These are phyloP conservation scores for Candida verbasci DNA, from an alignment of 805 yeast genomes.

Conservation along the genomic window DNA sequence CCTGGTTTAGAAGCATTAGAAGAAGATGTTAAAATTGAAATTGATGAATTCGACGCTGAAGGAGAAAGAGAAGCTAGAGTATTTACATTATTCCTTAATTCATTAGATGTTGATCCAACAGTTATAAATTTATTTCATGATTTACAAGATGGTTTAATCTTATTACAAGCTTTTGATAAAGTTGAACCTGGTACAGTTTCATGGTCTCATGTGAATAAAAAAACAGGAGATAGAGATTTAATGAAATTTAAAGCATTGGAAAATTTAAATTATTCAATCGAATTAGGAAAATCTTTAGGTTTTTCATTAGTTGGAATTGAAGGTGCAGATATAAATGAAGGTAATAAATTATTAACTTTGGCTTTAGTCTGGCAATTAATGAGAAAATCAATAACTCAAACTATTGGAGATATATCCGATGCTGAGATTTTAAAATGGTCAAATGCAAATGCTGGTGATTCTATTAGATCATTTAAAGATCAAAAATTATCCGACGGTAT, in stretches of 20 bases:
- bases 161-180: conserved; percentile 91
- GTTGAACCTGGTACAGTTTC: conserved; percentile 92
- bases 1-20: conserved; percentile 96
- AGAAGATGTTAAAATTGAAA: conserved; percentile 85
- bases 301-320: conserved; percentile 97
- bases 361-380: conserved; percentile 98
- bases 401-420: conserved; percentile 74
- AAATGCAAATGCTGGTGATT: conserved; percentile 80
- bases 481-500: conserved; percentile 70
- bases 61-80: conserved; percentile 99
- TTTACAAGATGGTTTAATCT: conserved; percentile 83
- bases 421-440: conserved; percentile 92
- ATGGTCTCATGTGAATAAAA: conserved; percentile 74
- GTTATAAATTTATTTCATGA: conserved; percentile 90
- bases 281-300: conserved; percentile 85
- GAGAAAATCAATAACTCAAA: conserved; percentile 90
- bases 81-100: conserved; percentile 94
- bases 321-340: conserved; percentile 96
- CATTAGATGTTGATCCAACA: conserved; percentile 93
- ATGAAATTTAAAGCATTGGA: conserved; percentile 93
- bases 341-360: conserved; percentile 79
- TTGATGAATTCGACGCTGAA: conserved; percentile 98
- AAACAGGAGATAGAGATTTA: conserved; percentile 66
- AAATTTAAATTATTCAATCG: conserved; percentile 98
- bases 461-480: conserved; percentile 85